Evolutionary conservation across 495 filamentous ascomycete genomes (phyloP), one percentile per base, ranked within the genome.

Genomic region (Aspergillus homomorphus): DNA sequence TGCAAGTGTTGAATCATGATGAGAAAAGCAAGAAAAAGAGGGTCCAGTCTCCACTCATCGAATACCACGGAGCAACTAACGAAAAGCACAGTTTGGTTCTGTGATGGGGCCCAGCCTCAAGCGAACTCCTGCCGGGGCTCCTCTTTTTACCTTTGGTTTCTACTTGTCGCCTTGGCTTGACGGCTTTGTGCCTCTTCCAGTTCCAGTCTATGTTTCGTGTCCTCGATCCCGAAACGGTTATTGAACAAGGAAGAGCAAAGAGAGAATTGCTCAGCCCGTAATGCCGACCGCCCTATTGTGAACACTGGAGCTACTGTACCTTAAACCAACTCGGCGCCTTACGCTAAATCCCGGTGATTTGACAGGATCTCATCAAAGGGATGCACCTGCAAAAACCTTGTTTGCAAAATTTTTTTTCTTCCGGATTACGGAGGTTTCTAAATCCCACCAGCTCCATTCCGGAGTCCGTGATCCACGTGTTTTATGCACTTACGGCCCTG

Each of bases 381-480:
- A 50, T 16, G 21, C 15, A 18, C 22, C 48, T 51, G 23, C 33
- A 38, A 38, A 38, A 51, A 51, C 48, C 48, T 20, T 48, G 50
- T 23, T 51, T 42, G 7, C 7, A 38, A 38, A 38, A 38, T n/a
- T 30, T 50, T 41, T 46, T 45, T 44, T 19, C 38, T 51, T 60
- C 58, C 46, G 58, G 45, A 56, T 56, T 56, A 60, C 58, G 52
- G 58, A 38, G 53, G 46, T 51, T 56, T 60, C 44, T 23, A 2
- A 12, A 23, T 48, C 12, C 16, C 20, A 22, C 45, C 33, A 38
- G 33, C 12, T 38, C 33, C 33, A 38, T 38, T 12, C 33, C 33
- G 2, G 15, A 38, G 33, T 38, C 33, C 33, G 33, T 38, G 33
- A 38, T 38, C 33, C 33, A 38, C 10, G 33, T 38, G 33, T 12